Evolutionary conservation across 2,329 filamentous ascomycete genomes (phyloP).

Genomic region (Aspergillus sp.): DNA sequence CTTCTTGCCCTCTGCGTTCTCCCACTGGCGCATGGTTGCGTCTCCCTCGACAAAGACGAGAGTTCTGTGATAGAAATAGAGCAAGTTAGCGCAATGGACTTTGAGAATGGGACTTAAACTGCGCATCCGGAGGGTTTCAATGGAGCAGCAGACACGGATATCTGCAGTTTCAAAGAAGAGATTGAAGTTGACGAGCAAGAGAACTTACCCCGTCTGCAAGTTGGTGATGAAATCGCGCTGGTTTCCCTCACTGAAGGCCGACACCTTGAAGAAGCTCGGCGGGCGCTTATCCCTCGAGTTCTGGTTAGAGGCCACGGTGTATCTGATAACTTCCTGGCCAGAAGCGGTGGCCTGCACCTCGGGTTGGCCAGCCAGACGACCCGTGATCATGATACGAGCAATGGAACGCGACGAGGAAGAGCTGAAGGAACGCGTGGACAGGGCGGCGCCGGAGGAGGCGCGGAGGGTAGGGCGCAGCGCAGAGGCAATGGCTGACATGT

Average conservation of each 20-base stretch:
- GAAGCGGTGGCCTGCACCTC: conserved; percentile 70
- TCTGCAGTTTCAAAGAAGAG: background rate
- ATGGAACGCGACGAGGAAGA: conserved; percentile 62
- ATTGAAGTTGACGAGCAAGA: background rate
- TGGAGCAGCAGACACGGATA: background rate
- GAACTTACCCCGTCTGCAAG: conserved; percentile 80
- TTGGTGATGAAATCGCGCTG: conserved; percentile 70
- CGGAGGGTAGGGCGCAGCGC: conserved; percentile 53
- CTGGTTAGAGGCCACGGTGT: conserved; percentile 69
- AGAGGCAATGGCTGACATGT: conserved; percentile 53
- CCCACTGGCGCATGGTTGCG: conserved; percentile 66
- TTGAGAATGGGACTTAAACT: no score
- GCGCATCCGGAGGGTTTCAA: background rate
- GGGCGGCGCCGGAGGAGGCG: conserved; percentile 43
- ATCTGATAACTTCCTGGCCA: conserved; percentile 74
- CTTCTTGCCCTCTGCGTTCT: conserved; percentile 70
- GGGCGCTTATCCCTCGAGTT: conserved; percentile 70
- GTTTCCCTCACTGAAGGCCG: conserved; percentile 70
- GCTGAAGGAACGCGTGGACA: conserved; percentile 70
- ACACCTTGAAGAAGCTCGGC: conserved; percentile 83
- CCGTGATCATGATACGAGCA: conserved; percentile 82
- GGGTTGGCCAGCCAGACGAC: conserved; percentile 77
- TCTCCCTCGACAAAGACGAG: conserved; percentile 84
- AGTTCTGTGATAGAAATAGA: conserved; percentile 55
- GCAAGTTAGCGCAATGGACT: conserved; percentile 14